phyloP scores from a whole-genome alignment of 2,329 filamentous ascomycete species.

The Dactylellina cionopaga region DNA sequence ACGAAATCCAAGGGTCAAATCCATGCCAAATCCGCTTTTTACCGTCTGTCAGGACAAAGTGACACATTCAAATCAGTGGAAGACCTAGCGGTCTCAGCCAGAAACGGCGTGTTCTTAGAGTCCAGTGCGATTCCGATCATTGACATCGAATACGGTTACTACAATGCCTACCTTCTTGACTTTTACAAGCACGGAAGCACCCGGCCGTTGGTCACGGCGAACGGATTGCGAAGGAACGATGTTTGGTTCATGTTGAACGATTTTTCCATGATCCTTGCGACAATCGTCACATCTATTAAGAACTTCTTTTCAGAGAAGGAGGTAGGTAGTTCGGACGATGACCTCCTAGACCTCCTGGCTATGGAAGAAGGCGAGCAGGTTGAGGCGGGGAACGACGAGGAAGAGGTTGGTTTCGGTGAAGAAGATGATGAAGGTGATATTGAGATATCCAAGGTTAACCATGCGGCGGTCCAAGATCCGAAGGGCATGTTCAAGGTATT shows the following conservation, averaged over 20 bases:
- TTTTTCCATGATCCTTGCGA: conserved; percentile 70
- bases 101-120: conserved; percentile 78
- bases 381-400: background rate
- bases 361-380: conserved; percentile 35
- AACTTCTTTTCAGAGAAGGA: conserved; percentile 46
- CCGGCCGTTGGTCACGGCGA: conserved; percentile 70
- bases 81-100: conserved; percentile 73
- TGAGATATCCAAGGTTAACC: conserved; percentile 24
- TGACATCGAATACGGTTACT: conserved; percentile 66
- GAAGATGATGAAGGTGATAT: conserved; percentile 15
- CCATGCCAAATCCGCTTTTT: conserved; percentile 71
- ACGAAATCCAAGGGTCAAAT: conserved; percentile 53
- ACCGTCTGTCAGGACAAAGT: conserved; percentile 74
- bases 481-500: conserved; percentile 45
- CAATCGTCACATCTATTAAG: conserved; percentile 69
- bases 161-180: conserved; percentile 77
- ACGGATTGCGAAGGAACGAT: conserved; percentile 73
- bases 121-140: conserved; percentile 76
- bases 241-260: conserved; percentile 79
- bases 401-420: background rate
- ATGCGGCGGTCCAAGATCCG: conserved; percentile 39
- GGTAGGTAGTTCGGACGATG: conserved; percentile 21
- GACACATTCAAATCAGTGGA: conserved; percentile 73
- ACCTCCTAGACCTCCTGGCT: conserved; percentile 9
- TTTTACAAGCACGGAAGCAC: conserved; percentile 80